Conservation (phyloP, 2,329 filamentous ascomycete species). For the Aureobasidium sp. region DNA sequence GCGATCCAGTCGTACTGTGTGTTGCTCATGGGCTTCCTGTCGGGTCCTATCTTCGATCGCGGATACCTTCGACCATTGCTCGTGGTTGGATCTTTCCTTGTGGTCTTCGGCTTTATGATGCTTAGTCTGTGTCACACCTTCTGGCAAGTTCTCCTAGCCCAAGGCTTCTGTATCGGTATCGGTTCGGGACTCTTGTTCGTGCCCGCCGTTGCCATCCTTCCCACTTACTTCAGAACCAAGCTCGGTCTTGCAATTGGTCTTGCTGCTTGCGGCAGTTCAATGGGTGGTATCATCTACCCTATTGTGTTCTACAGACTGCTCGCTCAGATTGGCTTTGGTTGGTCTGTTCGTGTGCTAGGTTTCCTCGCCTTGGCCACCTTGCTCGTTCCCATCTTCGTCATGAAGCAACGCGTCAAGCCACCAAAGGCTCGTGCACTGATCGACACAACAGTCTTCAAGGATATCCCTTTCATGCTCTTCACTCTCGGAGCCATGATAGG, state of each 20-base stretch:
- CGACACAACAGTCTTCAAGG: conserved; percentile 35
- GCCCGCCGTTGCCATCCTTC: conserved; percentile 40
- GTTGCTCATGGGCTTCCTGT: conserved; percentile 17
- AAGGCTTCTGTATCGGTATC: conserved; percentile 41
- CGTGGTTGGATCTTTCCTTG: conserved; percentile 17
- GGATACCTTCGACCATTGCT: conserved; percentile 13
- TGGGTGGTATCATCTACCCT: conserved; percentile 49
- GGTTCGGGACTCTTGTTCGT: conserved; percentile 38
- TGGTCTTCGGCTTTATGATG: conserved; percentile 39
- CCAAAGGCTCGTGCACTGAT: conserved; percentile 31
- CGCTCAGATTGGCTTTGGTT: conserved; percentile 44
- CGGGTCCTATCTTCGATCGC: conserved; percentile 13
- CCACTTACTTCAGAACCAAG: conserved; percentile 42
- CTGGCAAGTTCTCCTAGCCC: conserved; percentile 48
- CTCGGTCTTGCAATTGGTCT: conserved; percentile 43
- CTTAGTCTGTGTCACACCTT: conserved; percentile 39
- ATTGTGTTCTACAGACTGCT: conserved; percentile 43
- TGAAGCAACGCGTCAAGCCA: conserved; percentile 29
- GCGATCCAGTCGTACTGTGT: conserved; percentile 23
- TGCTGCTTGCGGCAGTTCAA: conserved; percentile 39
- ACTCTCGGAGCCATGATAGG: conserved; percentile 26
- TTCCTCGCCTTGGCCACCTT: conserved; percentile 44
- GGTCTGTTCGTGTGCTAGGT: conserved; percentile 45
- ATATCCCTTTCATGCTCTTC: conserved; percentile 33
- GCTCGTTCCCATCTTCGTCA: conserved; percentile 25